Evolutionary conservation across 2,329 filamentous ascomycete species (phyloP), one percentile per base, ranked within the genome.

Genomic region (Zalaria obscura): DNA sequence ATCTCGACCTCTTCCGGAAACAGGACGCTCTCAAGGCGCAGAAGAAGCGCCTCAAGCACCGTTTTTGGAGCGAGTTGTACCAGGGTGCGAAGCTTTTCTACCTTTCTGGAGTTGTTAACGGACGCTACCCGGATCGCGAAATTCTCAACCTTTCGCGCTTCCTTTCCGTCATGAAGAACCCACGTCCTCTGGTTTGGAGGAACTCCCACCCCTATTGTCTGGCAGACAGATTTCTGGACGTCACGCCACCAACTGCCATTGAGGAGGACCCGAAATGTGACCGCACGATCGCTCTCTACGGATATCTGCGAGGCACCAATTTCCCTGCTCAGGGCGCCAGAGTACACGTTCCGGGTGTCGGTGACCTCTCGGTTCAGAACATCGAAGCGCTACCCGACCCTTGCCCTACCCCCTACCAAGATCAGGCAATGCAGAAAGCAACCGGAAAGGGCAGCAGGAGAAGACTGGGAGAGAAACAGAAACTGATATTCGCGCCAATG

Each of bases 121-220:
- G 91, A 35, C 75, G 91, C 48, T 98, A 98, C 55, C 93, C 91
- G 0, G 91, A 98, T 60, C 79, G 93, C 48, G 93, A 98, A 63
- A 78, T 98, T 10, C 84, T 96, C 65, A 98, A 98, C 56, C 64
- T 98, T 41, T 93, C 86, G 9, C 78, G 93, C 42, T 98, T 98
- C 61, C 71, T 98, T 50, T 93, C 85, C 18, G 87, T 98, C 50
- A 98, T 98, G 93, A 98, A 98, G 70, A 98, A 94, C 58, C 89
- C 93, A 4, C 75, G 91, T 45, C 91, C 91, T n/a, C 69, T 98
- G 27, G 72, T 98, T 35, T 98, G 91, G 89, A 76, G 93, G 45
- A 98, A 98, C 59, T 83, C 85, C 1, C 91, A 98, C 67, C 88
- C 89, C 4, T 98, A 98, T 60, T 78, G 85, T 44, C 69, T 98